Base-by-base conservation (phyloP, 106 monocot species). In the Dendrobium chrysotoxum region DNA sequence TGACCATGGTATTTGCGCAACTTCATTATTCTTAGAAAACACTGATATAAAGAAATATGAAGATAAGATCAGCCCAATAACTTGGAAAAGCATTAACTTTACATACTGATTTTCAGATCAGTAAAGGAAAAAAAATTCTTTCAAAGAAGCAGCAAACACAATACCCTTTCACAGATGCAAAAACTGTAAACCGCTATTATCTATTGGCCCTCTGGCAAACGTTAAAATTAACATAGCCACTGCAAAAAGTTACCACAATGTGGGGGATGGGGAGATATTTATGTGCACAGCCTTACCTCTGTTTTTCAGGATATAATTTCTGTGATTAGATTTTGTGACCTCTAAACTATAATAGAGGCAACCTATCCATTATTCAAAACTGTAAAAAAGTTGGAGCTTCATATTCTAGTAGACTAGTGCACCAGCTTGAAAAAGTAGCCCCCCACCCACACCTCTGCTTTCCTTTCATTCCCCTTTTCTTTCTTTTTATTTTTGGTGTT, bases 1-100 rank as follows among this genome's bases (percentile, higher is more conserved):
- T 64, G 47, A 38, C 92, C 92, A 72, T 78, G 66, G 30, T 92
- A 92, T 81, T 81, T 90, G 68, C 92, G 82, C 83, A 92, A 85
- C 58, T 86, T 86, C 76, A 90, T 70, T 81, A 90, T 72, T 25
- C 92, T 90, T 26, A 92, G 44, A 40, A 92, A 75, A 78, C 83
- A 42, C 92, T 92, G 79, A 11, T 76, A 3, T 15, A 12, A 77
- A 57, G 28, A 81, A 77, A 75, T 26, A 77, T 44, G 8, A 53
- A 18, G 50, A n/a, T 39, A 76, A 21, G 17, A 79, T 0, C 10
- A 31, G 35, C 35, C 25, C 70, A 70, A 10, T 70, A 35, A 70
- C 12, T 31, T 70, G 12, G 3, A 35, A 70, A 31, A 4, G 30
- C 35, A 70, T 2, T 31, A 70, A 70, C 13, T 70, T 70, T 70